These are phyloP conservation scores for Gossypium arboreum DNA, from an alignment of 345 rosid genomes.

Conservation along the genomic window DNA sequence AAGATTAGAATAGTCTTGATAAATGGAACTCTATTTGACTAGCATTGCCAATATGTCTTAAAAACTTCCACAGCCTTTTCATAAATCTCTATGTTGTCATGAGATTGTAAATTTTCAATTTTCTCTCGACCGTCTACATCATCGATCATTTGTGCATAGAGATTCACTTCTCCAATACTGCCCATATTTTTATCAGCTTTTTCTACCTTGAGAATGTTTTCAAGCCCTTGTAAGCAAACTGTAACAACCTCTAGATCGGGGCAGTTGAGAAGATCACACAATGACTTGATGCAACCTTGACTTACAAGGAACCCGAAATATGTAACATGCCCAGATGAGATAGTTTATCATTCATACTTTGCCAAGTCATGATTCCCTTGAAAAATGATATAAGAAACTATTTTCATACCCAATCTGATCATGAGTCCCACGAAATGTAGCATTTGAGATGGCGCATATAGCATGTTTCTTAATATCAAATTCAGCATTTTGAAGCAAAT, in stretches of 20 bases:
- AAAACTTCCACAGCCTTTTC: constrained; percentile 35
- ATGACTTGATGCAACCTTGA: constrained; percentile 75
- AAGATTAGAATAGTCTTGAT: too few species aligned
- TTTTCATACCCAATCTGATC: constrained; percentile 76
- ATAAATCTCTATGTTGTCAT: constrained; percentile 29
- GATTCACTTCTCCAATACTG: background rate
- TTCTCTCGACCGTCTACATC: background rate
- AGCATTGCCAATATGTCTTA: constrained; percentile 41
- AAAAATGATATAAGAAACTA: background rate
- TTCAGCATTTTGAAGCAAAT: constrained; percentile 69
- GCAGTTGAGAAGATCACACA: constrained; percentile 73
- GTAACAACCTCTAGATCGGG: constrained; percentile 66
- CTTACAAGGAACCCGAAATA: constrained; percentile 45
- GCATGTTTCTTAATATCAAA: constrained; percentile 88
- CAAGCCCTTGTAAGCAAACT: constrained; percentile 49
- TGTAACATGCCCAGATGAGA: background rate
- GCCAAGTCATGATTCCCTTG: background rate
- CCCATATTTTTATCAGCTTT: constrained; percentile 22
- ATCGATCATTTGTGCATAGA: background rate
- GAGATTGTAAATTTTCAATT: constrained; percentile 23
- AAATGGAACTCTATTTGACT: too few species aligned
- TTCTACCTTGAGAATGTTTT: constrained; percentile 53
- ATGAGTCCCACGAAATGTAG: constrained; percentile 73
- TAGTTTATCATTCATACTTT: background rate
- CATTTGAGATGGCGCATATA: constrained; percentile 82